Percentiles rank a stretch among this genome's conserved stretches.
phyloP scores from a whole-genome alignment of 306 rosid species.

The Mucuna pruriens region DNA sequence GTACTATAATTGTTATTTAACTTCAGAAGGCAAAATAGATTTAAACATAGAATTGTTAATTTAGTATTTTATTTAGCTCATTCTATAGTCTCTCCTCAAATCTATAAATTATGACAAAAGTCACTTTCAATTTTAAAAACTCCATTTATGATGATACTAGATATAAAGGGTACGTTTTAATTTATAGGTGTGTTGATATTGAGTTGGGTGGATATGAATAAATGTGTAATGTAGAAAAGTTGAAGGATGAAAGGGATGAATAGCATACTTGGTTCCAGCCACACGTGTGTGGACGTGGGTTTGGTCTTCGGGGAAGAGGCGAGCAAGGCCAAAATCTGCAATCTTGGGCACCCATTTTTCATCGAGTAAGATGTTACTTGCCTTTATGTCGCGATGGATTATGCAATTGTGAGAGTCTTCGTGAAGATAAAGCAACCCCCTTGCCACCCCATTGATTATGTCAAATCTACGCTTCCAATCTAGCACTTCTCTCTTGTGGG shows the following conservation, averaged over 20 bases:
- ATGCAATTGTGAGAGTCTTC: constrained; percentile 42
- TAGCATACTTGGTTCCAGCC: constrained; percentile 43
- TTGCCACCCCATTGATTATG: constrained; percentile 42
- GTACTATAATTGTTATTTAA: background rate
- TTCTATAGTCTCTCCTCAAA: no score
- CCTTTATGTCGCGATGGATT: constrained; percentile 43
- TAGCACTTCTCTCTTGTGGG: constrained; percentile 27
- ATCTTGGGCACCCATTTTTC: constrained; percentile 43
- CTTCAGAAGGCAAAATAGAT: background rate
- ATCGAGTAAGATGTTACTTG: constrained; percentile 38
- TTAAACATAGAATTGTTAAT: no score
- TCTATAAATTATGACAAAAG: no score
- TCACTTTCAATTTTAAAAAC: background rate
- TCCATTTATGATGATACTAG: background rate
- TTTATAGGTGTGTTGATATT: background rate
- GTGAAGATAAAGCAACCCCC: constrained; percentile 43
- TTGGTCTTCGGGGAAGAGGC: constrained; percentile 42
- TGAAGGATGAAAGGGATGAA: background rate
- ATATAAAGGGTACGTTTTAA: background rate
- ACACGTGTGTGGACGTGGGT: constrained; percentile 44
- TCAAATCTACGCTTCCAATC: constrained; percentile 42
- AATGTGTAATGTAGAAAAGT: background rate
- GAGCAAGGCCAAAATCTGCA: constrained; percentile 45
- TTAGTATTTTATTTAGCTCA: background rate
- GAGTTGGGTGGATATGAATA: background rate